Evolutionary conservation across 2,329 filamentous ascomycete species (phyloP).

Genomic region (Macrophomina pseudophaseolina): DNA sequence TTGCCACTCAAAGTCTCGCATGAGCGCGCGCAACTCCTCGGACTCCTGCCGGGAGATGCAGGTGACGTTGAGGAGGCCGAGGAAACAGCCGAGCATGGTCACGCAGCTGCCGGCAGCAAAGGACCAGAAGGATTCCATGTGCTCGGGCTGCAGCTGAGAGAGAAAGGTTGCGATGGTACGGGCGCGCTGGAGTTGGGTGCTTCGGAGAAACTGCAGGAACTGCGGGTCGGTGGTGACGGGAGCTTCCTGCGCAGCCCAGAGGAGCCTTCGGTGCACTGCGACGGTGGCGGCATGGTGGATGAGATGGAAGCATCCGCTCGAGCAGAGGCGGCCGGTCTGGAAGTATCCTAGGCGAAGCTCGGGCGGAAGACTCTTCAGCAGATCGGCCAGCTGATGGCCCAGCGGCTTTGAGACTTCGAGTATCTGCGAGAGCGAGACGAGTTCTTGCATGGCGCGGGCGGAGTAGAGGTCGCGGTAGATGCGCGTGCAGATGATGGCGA

Average conservation of each 20-base stretch:
- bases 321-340: neutral
- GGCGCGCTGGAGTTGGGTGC: slow-evolving; percentile 50
- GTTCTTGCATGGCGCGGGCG: slow-evolving; percentile 53
- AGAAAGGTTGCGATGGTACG: slow-evolving; percentile 53
- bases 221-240: slow-evolving; percentile 35
- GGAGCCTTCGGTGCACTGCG: slow-evolving; percentile 50
- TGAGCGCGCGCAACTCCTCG: neutral
- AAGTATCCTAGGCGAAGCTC: slow-evolving; percentile 35
- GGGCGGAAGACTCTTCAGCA: slow-evolving; percentile 53
- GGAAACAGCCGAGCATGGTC: slow-evolving; percentile 49
- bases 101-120: slow-evolving; percentile 51
- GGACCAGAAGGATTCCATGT: slow-evolving; percentile 56
- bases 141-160: slow-evolving; percentile 50
- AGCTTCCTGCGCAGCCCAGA: slow-evolving; percentile 39
- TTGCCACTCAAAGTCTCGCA: neutral
- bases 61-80: slow-evolving; percentile 39
- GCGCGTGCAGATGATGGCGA: slow-evolving; percentile 58
- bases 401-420: slow-evolving; percentile 58
- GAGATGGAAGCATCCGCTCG: slow-evolving; percentile 49
- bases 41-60: neutral
- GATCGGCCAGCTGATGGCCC: neutral
- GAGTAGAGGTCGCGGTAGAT: slow-evolving; percentile 60
- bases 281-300: slow-evolving; percentile 55
- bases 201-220: slow-evolving; percentile 46
- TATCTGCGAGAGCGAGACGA: slow-evolving; percentile 53